Conservation (phyloP, 2,329 filamentous ascomycete species). For the Fusarium neocosmosporiellum region DNA sequence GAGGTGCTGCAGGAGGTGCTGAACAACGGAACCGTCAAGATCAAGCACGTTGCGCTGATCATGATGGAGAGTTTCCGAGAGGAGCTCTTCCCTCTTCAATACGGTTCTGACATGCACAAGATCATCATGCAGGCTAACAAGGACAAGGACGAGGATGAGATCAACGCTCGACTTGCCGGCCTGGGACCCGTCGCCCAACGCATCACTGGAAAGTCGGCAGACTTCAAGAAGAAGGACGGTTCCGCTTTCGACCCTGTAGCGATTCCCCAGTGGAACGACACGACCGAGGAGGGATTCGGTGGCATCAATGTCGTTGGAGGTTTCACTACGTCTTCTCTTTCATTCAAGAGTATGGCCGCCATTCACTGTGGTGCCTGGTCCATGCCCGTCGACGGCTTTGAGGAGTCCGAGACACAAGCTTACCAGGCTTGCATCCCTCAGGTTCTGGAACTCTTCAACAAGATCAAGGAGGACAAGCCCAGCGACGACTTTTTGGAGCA, state of each 20-base stretch:
- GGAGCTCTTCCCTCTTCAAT: constrained; percentile 59
- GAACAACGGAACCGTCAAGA: constrained; percentile 46
- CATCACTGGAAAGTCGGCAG: constrained; percentile 34
- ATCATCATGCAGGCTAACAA: constrained; percentile 48
- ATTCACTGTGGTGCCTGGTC: constrained; percentile 57
- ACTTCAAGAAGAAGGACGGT: constrained; percentile 39
- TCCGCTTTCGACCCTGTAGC: constrained; percentile 40
- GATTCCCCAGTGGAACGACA: constrained; percentile 43
- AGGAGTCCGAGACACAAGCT: constrained; percentile 54
- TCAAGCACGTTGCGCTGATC: constrained; percentile 58
- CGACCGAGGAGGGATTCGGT: constrained; percentile 43
- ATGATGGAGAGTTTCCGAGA: constrained; percentile 59
- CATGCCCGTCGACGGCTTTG: constrained; percentile 53
- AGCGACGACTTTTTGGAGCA: constrained; percentile 40
- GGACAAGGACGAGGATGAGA: constrained; percentile 33
- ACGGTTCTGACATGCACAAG: constrained; percentile 52
- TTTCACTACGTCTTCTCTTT: constrained; percentile 56
- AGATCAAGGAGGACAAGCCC: constrained; percentile 35
- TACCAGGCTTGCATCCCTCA: constrained; percentile 59
- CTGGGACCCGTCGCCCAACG: constrained; percentile 35
- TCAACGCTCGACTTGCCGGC: constrained; percentile 42
- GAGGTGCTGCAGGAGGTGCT: constrained; percentile 41
- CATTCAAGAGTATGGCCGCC: constrained; percentile 56
- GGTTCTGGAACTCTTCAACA: constrained; percentile 48
- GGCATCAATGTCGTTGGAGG: constrained; percentile 56